These are phyloP conservation scores for Friedmanniomyces simplex DNA, from an alignment of 495 filamentous ascomycete genomes.

Conservation along the genomic window DNA sequence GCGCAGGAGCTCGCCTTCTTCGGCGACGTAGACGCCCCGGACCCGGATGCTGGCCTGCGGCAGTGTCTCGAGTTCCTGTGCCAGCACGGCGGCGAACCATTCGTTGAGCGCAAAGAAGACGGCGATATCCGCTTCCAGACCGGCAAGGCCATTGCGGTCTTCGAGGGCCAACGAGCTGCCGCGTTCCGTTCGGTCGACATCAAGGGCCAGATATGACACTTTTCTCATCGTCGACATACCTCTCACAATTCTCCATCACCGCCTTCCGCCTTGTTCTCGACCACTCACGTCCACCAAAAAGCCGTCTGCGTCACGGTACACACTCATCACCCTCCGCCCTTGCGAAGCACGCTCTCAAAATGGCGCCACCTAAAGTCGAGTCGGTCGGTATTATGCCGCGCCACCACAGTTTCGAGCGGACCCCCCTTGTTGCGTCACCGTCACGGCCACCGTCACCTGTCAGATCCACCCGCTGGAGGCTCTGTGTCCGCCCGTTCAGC, in stretches of 20 bases:
- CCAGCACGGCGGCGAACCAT: constrained; percentile 58
- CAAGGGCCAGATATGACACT: constrained; percentile 81
- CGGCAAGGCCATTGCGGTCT: constrained; percentile 57
- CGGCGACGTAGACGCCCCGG: constrained; percentile 46
- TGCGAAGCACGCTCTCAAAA: too few relatives aligned
- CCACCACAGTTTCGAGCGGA: too few relatives aligned
- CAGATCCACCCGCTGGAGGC: too few relatives aligned
- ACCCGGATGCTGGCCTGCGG: constrained; percentile 4
- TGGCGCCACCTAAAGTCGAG: too few relatives aligned
- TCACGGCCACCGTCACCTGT: too few relatives aligned
- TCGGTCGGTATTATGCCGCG: too few relatives aligned
- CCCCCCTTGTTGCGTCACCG: too few relatives aligned
- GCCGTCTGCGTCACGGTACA: too few relatives aligned
- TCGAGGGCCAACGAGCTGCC: constrained; percentile 58
- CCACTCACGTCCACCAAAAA: not conserved
- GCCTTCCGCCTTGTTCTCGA: not conserved
- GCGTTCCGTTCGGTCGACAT: constrained; percentile 86
- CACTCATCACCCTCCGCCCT: too few relatives aligned
- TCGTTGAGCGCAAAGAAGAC: constrained; percentile 70
- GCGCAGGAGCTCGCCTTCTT: constrained; percentile 92
- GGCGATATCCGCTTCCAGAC: constrained; percentile 60
- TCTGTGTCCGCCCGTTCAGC: too few relatives aligned
- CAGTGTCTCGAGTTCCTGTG: constrained; percentile 72
- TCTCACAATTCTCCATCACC: not conserved
- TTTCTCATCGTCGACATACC: not conserved